Base-by-base conservation (phyloP, 2,329 filamentous ascomycete genomes). In the Colletotrichum sp. region DNA sequence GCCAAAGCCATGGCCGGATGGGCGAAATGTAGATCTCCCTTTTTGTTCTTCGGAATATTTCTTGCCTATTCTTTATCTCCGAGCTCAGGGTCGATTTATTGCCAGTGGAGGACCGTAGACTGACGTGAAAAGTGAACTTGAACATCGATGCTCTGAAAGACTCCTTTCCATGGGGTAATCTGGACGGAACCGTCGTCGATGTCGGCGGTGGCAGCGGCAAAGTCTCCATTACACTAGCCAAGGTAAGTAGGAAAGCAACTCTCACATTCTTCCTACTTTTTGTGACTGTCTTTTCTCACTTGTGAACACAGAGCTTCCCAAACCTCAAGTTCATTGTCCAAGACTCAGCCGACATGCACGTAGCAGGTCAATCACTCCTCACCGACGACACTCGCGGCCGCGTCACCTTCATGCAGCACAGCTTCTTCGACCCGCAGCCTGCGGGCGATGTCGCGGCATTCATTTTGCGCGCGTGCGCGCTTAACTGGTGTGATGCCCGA, bases 381-480 rank as follows among this genome's bases (percentile, higher is more conserved):
- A 62, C 62, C 7, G n/a, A 63, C 13, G 64, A 72, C 6, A 34
- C 79, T 7, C 26, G 30, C 10, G 76, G 73, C 16, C 79, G 80
- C 21, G 63, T 81, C 5, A 30, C 72, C 1, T 81, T 79, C 44
- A 49, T 21, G 24, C 65, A 80, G 66, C 76, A 80, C 69, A 72
- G 75, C 63, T 82, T 83, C 77, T 83, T 82, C 74, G 57, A 78
- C 12, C 78, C 79, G 1, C 81, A 83, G 73, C 80, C 79, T 3
- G 3, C 69, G 2, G 49, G 12, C 9, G 72, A 78, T 30, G 80
- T 71, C 2, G 74, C 75, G 1, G 78, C 77, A 6, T 81, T 77
- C 69, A 59, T 83, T 3, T 62, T 82, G 10, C 80, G 81, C 28
- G 80, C 82, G 57, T 78, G 78, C 30, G 76, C 72, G 8, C 81